These are phyloP conservation scores for Rhizopogon vesiculosus DNA, from an alignment of 768 basidiomycete genomes.

Conservation along the genomic window DNA sequence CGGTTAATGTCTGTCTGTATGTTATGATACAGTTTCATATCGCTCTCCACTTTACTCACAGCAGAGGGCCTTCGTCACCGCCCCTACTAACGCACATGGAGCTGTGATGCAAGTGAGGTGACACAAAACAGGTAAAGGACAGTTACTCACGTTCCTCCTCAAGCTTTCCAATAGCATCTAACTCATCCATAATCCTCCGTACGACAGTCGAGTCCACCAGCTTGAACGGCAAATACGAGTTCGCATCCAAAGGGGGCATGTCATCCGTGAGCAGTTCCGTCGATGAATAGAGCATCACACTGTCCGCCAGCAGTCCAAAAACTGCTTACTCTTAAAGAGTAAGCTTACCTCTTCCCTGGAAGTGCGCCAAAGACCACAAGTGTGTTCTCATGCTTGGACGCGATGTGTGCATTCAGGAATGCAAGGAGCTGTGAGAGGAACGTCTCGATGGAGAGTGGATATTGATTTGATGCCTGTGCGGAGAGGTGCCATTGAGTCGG, in stretches of 20 bases:
- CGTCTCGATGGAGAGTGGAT: conserved; percentile 56
- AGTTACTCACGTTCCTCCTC: conserved; percentile 51
- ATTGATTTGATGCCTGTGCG: conserved; percentile 39
- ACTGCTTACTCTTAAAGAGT: background rate
- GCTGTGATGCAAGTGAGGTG: conserved; percentile 26
- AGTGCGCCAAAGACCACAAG: conserved; percentile 90
- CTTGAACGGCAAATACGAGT: conserved; percentile 83
- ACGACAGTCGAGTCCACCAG: conserved; percentile 67
- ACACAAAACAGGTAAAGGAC: conserved; percentile 4
- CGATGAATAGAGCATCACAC: conserved; percentile 76
- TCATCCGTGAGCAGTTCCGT: conserved; percentile 38
- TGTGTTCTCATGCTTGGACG: conserved; percentile 86
- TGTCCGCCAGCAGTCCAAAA: conserved; percentile 24
- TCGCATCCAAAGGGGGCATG: conserved; percentile 52
- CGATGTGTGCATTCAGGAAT: conserved; percentile 92
- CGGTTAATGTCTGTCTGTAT: conserved; percentile 63
- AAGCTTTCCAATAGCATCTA: conserved; percentile 46
- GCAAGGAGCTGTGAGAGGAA: conserved; percentile 86
- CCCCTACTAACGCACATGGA: conserved; percentile 77
- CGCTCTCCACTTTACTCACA: conserved; percentile 41
- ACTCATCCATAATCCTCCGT: conserved; percentile 53
- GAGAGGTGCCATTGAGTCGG: conserved; percentile 85
- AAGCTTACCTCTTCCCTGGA: conserved; percentile 71
- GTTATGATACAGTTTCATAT: conserved; percentile 18
- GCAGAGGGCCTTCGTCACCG: conserved; percentile 89